Percentiles rank a stretch among this genome's conserved stretches.
phyloP scores from a whole-genome alignment of 805 yeast genomes.

The Nakazawaea laoshanensis region DNA sequence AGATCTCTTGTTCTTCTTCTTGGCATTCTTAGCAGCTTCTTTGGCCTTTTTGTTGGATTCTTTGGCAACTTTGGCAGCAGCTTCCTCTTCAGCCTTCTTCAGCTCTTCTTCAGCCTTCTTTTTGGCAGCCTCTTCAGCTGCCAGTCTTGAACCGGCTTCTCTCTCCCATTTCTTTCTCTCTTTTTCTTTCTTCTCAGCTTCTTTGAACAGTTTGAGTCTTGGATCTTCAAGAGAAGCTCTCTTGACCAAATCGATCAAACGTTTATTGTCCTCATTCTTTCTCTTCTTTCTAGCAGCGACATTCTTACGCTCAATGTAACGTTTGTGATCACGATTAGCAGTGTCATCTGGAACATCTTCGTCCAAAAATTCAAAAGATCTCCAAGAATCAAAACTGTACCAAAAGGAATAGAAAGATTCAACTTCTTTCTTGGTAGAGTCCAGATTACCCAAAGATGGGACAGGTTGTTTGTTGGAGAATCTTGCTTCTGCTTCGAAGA shows the following conservation, averaged over 20 bases:
- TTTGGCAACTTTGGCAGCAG: slow-evolving; percentile 52
- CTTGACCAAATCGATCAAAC: slow-evolving; percentile 78
- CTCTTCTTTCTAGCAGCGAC: slow-evolving; percentile 93
- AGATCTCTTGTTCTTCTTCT: slow-evolving; percentile 93
- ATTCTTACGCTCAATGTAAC: slow-evolving; percentile 96
- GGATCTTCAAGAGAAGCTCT: slow-evolving; percentile 90
- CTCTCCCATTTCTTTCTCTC: slow-evolving; percentile 95
- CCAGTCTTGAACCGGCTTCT: slow-evolving; percentile 95
- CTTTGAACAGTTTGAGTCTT: slow-evolving; percentile 88
- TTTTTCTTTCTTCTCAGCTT: slow-evolving; percentile 89
- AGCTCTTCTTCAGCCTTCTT: slow-evolving; percentile 85
- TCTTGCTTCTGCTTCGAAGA: slow-evolving; percentile 83
- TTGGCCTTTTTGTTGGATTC: slow-evolving; percentile 70
- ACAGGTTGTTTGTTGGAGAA: slow-evolving; percentile 90
- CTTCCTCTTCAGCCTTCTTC: slow-evolving; percentile 70
- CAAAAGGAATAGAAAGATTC: slow-evolving; percentile 87
- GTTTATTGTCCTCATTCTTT: slow-evolving; percentile 94
- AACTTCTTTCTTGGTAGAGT: slow-evolving; percentile 69
- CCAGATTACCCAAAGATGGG: slow-evolving; percentile 66
- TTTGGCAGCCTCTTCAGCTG: slow-evolving; percentile 84
- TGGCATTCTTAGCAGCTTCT: slow-evolving; percentile 95
- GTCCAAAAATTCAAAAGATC: slow-evolving; percentile 94
- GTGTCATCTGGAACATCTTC: slow-evolving; percentile 99
- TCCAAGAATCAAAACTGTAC: slow-evolving; percentile 95
- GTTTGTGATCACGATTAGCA: slow-evolving; percentile 98